Evolutionary conservation across 2,329 filamentous ascomycete species (phyloP).

Genomic region (Aspergillus thermomutatus): DNA sequence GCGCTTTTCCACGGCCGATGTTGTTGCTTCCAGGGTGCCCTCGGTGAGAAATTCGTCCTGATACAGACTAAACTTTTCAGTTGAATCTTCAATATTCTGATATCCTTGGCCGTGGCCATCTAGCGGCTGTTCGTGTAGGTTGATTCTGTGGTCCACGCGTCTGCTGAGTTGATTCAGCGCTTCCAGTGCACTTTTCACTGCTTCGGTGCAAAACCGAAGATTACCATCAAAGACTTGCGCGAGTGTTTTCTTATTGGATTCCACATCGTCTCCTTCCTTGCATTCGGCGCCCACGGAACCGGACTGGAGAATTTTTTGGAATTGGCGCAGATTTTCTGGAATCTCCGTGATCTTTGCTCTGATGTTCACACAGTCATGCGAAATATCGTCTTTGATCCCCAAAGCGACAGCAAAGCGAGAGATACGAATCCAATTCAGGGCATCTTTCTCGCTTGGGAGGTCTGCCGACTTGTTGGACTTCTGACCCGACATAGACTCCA

Average conservation of each 20-base stretch:
- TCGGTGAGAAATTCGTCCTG: background rate
- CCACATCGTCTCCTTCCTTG: background rate
- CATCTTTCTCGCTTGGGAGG: background rate
- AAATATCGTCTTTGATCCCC: background rate
- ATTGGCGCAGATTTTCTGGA: background rate
- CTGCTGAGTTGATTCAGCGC: background rate
- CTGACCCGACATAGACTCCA: background rate
- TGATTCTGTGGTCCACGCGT: background rate
- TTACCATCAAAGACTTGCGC: background rate
- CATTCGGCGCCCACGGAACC: background rate
- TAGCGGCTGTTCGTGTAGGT: background rate
- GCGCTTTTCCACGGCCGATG: background rate
- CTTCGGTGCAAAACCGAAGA: background rate
- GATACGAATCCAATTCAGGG: background rate
- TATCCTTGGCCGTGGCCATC: background rate
- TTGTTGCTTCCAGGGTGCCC: background rate
- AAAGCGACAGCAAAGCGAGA: background rate
- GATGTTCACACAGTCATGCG: background rate
- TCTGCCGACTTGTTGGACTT: too few species aligned
- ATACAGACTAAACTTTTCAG: background rate
- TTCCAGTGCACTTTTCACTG: background rate
- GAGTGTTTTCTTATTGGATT: too few species aligned
- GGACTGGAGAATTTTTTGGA: background rate
- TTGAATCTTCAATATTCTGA: background rate
- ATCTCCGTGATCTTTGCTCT: background rate